phyloP scores from a whole-genome alignment of 1,284 basidiomycete species.

The Ustilago cynodontis region DNA sequence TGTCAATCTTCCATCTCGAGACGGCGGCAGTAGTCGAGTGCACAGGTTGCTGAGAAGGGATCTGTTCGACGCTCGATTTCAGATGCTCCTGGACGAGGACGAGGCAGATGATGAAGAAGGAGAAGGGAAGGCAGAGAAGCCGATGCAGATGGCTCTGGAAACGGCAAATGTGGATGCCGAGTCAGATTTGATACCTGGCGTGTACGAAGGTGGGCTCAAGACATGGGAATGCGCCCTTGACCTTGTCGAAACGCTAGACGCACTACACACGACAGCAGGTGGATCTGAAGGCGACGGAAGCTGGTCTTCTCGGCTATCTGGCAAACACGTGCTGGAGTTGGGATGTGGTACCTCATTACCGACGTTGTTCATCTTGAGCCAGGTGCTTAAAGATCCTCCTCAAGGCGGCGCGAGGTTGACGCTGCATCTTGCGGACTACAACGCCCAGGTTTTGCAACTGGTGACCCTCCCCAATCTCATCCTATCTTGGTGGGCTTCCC shows the following conservation, averaged over 20 bases:
- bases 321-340: conserved; percentile 72
- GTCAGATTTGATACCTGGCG: conserved; percentile 89
- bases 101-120: conserved; percentile 40
- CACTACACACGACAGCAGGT: conserved; percentile 8
- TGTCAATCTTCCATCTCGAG: conserved; percentile 18
- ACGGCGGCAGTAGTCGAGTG: conserved; percentile 27
- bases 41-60: conserved; percentile 80
- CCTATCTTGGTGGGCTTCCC: conserved; percentile 74
- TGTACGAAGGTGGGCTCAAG: conserved; percentile 96
- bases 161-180: conserved; percentile 70
- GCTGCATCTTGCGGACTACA: conserved; percentile 95
- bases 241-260: conserved; percentile 73
- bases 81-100: conserved; percentile 77
- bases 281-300: conserved; percentile 13
- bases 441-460: conserved; percentile 81
- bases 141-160: neutral
- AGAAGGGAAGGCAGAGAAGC: conserved; percentile 28
- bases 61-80: conserved; percentile 93
- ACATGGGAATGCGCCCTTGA: conserved; percentile 98
- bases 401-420: conserved; percentile 70
- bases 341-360: conserved; percentile 94
- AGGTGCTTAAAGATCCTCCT: conserved; percentile 73
- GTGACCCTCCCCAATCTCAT: conserved; percentile 83
- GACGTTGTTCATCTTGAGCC: conserved; percentile 78
- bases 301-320: conserved; percentile 2